Evolutionary conservation across 768 basidiomycete species (phyloP), one percentile per base, ranked within the genome.

Genomic region (Leccinum incarnatum): DNA sequence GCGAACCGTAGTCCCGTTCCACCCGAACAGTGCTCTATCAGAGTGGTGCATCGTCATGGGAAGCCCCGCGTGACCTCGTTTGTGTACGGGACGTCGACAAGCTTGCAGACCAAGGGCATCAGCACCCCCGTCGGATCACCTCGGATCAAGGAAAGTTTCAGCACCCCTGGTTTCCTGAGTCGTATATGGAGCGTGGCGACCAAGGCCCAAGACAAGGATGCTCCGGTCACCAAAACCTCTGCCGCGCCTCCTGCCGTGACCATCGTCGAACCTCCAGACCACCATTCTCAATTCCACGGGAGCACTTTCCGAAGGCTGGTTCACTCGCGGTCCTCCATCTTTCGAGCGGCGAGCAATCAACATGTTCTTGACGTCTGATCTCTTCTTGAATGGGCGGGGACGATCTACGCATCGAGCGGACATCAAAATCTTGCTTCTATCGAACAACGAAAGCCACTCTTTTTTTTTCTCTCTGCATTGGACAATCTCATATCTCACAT

Each of bases 141-240:
- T 17, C 66, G 72, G 45, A 61, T 68, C 56, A 74, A 63, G 48
- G 68, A 75, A 46, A 80, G 78, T 59, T 67, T 74, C 27, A 81
- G 79, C 55, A 74, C 77, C 62, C 76, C 79, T 67, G 48, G 74
- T 23, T 87, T 90, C 69, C 75, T 89, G 51, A 88, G 84, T 64
- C 80, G 88, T 29, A 88, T 90, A 85, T 89, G 88, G 85, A 88
- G 81, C 36, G 84, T 82, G 11, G 84, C 85, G 52, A 81, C 74
- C 25, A 79, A 80, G 67, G 63, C 61, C 3, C 71, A 68, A 46
- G 73, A 78, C 57, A 72, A 64, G 65, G 67, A 72, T 10, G 57
- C 46, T 51, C 46, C 56, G 8, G 19, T 40, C 29, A 45, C 46
- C 5, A 71, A 62, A 34, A 32, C 52, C 25, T 60, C 62, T 15